phyloP scores from a whole-genome alignment of 345 rosid genomes.

The Ricinus communis region DNA sequence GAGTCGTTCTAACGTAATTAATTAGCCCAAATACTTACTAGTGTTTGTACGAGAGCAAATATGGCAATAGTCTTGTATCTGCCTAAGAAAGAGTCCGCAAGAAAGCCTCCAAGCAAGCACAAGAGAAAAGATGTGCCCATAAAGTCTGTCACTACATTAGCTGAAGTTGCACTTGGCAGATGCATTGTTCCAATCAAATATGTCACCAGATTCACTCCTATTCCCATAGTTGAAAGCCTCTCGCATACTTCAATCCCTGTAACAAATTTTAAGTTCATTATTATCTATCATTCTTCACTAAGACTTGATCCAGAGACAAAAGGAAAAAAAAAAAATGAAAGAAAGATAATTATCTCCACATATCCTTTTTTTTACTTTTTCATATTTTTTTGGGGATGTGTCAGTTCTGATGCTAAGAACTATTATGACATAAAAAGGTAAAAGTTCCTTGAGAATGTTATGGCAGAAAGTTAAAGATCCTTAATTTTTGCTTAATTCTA shows the following conservation, averaged over 20 bases:
- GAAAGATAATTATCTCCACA: no score
- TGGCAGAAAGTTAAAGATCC: background rate
- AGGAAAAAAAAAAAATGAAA: no score
- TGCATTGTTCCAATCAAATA: conserved; percentile 60
- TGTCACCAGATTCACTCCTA: conserved; percentile 63
- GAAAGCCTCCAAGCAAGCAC: conserved; percentile 64
- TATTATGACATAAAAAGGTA: background rate
- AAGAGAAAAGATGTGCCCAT: conserved; percentile 67
- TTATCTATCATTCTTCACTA: background rate
- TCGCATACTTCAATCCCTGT: conserved; percentile 59
- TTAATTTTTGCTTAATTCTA: background rate
- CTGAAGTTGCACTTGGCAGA: conserved; percentile 58
- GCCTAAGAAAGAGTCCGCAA: conserved; percentile 65
- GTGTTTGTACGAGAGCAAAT: conserved; percentile 55
- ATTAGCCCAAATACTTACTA: conserved; percentile 46
- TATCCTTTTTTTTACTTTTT: no score
- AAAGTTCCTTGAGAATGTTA: background rate
- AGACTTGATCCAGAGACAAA: no score
- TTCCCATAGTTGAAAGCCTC: conserved; percentile 70
- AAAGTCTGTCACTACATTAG: conserved; percentile 61
- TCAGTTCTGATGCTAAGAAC: background rate
- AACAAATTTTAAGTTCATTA: background rate
- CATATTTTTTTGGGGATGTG: no score
- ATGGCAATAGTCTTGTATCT: conserved; percentile 69
- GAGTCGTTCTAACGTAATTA: no score